Evolutionary conservation across 2,329 filamentous ascomycete genomes (phyloP).

Genomic region (Aureobasidium sp.): DNA sequence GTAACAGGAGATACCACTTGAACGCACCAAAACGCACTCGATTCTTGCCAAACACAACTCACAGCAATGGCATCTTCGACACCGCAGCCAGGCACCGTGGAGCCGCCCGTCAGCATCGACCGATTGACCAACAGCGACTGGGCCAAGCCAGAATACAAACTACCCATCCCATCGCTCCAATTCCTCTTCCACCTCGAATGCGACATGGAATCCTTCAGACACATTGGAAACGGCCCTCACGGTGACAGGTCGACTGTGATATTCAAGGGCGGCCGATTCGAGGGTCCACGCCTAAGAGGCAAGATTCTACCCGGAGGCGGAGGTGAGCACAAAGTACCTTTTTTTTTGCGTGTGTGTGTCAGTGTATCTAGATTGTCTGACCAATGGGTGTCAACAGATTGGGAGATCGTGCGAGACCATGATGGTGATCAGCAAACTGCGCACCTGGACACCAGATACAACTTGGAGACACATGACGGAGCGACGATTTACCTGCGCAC

Average conservation of each 20-base stretch:
- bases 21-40: not conserved
- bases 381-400: slow-evolving; percentile 14
- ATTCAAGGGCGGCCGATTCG: slow-evolving; percentile 21
- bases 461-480: slow-evolving; percentile 23
- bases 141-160: slow-evolving; percentile 19
- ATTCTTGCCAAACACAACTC: not conserved
- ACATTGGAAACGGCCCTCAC: slow-evolving; percentile 19
- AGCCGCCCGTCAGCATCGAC: slow-evolving; percentile 9
- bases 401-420: slow-evolving; percentile 21
- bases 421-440: slow-evolving; percentile 22
- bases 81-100: not conserved
- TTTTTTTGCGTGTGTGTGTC: not conserved
- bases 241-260: slow-evolving; percentile 21
- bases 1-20: not conserved
- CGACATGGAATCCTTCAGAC: slow-evolving; percentile 20
- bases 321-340: slow-evolving; percentile 14
- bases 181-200: slow-evolving; percentile 23
- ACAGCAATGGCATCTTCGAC: slow-evolving; percentile 4
- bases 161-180: slow-evolving; percentile 18
- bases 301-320: slow-evolving; percentile 20
- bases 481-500: slow-evolving; percentile 23
- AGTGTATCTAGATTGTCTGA: not conserved
- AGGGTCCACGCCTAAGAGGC: slow-evolving; percentile 19
- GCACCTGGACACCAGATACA: slow-evolving; percentile 24
- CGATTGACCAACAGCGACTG: slow-evolving; percentile 21